Percentiles rank a stretch among this genome's conserved stretches.
Conservation (phyloP, 1,139 yeast genomes). For the Casaregolazyma suthepensis region DNA sequence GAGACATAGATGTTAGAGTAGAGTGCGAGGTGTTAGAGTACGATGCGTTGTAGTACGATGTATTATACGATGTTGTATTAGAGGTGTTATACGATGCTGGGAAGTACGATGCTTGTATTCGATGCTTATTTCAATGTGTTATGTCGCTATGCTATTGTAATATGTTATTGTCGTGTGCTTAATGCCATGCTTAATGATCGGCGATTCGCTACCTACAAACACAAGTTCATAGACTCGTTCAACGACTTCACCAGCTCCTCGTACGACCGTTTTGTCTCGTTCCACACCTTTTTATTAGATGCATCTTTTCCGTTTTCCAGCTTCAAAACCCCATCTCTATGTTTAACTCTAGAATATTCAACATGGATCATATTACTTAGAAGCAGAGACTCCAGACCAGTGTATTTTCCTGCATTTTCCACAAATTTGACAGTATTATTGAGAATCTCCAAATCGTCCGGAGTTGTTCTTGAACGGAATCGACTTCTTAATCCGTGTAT, state of each 20-base stretch:
- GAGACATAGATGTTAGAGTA: too few species aligned
- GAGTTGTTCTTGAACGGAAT: conserved; percentile 6
- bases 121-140: too few species aligned
- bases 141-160: too few species aligned
- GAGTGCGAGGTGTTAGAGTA: too few species aligned
- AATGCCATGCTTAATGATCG: too few species aligned
- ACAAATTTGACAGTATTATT: conserved; percentile 18
- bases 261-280: not conserved
- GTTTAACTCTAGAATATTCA: conserved; percentile 9
- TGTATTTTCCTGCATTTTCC: conserved; percentile 17
- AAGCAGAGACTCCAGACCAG: conserved; percentile 18
- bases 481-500: conserved; percentile 9
- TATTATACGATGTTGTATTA: too few species aligned
- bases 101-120: too few species aligned
- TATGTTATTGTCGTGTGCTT: too few species aligned
- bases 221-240: conserved; percentile 13
- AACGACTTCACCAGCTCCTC: conserved; percentile 7
- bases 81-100: too few species aligned
- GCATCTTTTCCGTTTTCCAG: conserved; percentile 2
- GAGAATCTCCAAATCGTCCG: conserved; percentile 7
- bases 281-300: not conserved
- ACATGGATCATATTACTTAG: conserved; percentile 17
- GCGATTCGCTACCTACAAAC: too few species aligned
- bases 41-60: too few species aligned
- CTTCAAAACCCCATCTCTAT: conserved; percentile 3